These are phyloP conservation scores for Aspergillus ustus DNA, from an alignment of 2,329 filamentous ascomycete genomes.

Conservation along the genomic window DNA sequence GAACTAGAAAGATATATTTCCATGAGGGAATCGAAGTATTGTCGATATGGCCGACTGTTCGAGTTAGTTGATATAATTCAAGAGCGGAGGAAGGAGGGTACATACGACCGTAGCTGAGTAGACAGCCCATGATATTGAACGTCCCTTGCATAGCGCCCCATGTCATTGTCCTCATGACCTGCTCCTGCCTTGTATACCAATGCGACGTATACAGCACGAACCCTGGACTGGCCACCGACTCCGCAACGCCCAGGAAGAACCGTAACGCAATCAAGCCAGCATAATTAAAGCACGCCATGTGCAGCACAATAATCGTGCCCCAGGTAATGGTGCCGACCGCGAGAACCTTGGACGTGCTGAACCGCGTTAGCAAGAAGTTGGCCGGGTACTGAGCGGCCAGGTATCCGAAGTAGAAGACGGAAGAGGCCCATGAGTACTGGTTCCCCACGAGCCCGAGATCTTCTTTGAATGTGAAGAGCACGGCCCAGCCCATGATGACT, in stretches of 20 bases:
- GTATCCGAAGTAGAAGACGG: not conserved
- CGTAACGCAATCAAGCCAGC: not conserved
- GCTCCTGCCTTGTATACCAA: not conserved
- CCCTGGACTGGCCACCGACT: not conserved
- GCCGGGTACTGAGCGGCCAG: not conserved
- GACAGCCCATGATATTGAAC: not conserved
- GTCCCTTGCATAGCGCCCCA: not conserved
- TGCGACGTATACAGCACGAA: not conserved
- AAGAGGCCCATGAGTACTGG: conserved; percentile 1
- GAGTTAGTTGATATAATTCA: not conserved
- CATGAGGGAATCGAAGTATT: not conserved
- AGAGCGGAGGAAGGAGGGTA: not conserved
- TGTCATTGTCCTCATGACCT: not conserved
- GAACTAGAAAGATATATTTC: conserved; percentile 1
- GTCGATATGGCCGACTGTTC: not conserved
- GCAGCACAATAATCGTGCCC: not conserved
- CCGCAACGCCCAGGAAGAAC: not conserved
- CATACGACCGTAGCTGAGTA: not conserved
- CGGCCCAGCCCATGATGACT: not conserved
- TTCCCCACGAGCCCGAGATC: not conserved
- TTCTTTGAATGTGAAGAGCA: not conserved
- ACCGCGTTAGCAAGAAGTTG: not conserved
- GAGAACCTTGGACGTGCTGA: not conserved
- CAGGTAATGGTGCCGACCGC: not conserved
- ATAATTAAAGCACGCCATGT: not conserved